Evolutionary conservation across 257 asterid genomes (phyloP), one percentile per base, ranked within the genome.

Genomic region (Plantago ovata): DNA sequence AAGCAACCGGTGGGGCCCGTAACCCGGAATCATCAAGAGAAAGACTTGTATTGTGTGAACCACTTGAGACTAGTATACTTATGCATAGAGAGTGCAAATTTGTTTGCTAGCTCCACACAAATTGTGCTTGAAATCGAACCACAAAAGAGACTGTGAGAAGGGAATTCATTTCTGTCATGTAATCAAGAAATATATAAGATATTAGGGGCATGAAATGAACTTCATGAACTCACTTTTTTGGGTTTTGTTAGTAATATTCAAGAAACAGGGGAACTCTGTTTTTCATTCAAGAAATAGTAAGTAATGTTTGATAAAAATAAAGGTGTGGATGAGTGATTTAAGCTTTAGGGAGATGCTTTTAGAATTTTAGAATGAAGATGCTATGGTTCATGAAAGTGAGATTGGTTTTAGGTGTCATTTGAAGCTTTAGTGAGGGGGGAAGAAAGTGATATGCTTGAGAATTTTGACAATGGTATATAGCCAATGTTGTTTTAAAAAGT

Each of bases 121-220:
- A 64, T 57, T 66, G 57, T 20, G 39, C 20, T 60, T 43, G 4
- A 67, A 72, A 81, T 72, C 89, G 85, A 22, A 83, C 92, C 58
- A 81, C 84, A 63, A 81, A 77, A 22, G 89, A 86, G 56, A 73
- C 55, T 32, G 82, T 69, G 56, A 77, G 52, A 21, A 74, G 72
- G 67, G 61, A 47, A 49, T 71, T 74, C 87, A 83, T 86, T 44
- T 51, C 47, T 42, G 44, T 52, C 33, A 60, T 60, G 22, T 59
- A 52, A 58, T 46, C 62, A 70, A 48, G 41, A 53, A 16, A n/a
- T n/a, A n/a, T n/a, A n/a, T n/a, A n/a, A n/a, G n/a, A n/a, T n/a
- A n/a, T n/a, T n/a, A n/a, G n/a, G n/a, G n/a, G n/a, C n/a, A n/a
- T n/a, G n/a, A n/a, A n/a, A n/a, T n/a, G n/a, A n/a, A n/a, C n/a